Percentiles rank a stretch among this genome's conserved stretches.
These are phyloP conservation scores for Tuber indicum DNA, from an alignment of 495 filamentous ascomycete genomes.

Conservation along the genomic window DNA sequence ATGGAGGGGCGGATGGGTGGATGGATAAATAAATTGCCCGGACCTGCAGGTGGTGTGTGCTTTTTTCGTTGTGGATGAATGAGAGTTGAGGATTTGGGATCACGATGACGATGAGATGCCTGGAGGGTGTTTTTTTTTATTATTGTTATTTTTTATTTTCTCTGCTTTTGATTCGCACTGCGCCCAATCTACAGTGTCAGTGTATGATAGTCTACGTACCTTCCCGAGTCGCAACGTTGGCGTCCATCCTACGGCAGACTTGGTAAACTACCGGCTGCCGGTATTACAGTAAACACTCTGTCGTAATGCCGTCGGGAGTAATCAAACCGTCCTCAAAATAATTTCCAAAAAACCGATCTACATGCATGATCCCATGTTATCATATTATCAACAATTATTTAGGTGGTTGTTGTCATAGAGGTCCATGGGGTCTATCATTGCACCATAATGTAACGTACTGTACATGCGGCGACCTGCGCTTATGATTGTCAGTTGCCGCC, in stretches of 20 bases:
- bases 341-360: not conserved
- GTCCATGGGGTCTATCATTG: not conserved
- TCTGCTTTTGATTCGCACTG: not conserved
- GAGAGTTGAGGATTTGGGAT: not conserved
- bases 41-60: conserved; percentile 2
- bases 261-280: too few species aligned
- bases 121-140: not conserved
- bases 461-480: too few species aligned
- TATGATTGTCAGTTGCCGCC: too few species aligned
- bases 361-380: not conserved
- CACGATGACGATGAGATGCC: not conserved
- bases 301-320: not conserved
- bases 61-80: not conserved
- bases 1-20: not conserved
- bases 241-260: too few species aligned
- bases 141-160: not conserved
- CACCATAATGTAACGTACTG: not conserved
- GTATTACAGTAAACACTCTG: too few species aligned
- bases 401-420: not conserved
- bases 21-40: not conserved
- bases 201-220: too few species aligned
- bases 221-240: too few species aligned
- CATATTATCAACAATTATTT: too few species aligned
- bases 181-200: too few species aligned
- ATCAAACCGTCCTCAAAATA: not conserved